A percentile compares a stretch with the other conserved stretches of the same genome.
These are phyloP conservation scores for Linum tenue DNA, from an alignment of 345 rosid species.

Conservation along the genomic window DNA sequence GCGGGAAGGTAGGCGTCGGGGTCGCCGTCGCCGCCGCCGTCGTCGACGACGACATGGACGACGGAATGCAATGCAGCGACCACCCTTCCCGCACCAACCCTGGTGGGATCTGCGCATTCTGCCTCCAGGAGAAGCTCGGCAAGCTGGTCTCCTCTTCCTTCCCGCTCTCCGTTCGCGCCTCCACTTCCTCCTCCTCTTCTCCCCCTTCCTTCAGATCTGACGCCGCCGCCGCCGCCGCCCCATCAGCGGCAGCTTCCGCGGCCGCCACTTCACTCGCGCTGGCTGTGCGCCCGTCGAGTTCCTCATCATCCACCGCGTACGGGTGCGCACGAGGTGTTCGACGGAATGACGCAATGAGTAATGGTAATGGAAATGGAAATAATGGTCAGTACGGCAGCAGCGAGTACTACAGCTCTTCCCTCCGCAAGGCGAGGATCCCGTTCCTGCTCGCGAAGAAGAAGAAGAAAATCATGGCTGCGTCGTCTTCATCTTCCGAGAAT, in stretches of 20 bases:
- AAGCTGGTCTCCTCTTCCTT: slow-evolving; percentile 88
- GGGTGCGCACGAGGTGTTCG: slow-evolving; percentile 16
- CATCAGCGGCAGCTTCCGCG: slow-evolving; percentile 21
- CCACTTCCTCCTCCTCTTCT: slow-evolving; percentile 36
- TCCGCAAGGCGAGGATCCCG: slow-evolving; percentile 44
- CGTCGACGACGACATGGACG: slow-evolving; percentile 59
- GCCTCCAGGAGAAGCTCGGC: slow-evolving; percentile 95
- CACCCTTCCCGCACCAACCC: slow-evolving; percentile 75
- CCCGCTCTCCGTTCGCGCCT: slow-evolving; percentile 47
- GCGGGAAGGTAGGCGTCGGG: slow-evolving; percentile 9
- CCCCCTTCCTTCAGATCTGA: slow-evolving; percentile 86
- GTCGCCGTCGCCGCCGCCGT: no score
- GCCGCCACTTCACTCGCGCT: not conserved
- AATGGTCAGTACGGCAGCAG: slow-evolving; percentile 14
- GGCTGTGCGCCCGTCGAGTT: slow-evolving; percentile 7
- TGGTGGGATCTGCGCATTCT: slow-evolving; percentile 97
- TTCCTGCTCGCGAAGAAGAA: slow-evolving; percentile 69
- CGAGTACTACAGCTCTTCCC: slow-evolving; percentile 24
- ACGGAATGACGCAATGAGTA: slow-evolving; percentile 7
- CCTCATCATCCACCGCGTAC: slow-evolving; percentile 15
- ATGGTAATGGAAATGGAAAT: not conserved
- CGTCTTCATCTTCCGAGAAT: slow-evolving; percentile 37
- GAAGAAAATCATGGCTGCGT: slow-evolving; percentile 30
- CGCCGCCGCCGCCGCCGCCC: slow-evolving; percentile 9
- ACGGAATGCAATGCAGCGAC: slow-evolving; percentile 73